Evolutionary conservation across 306 rosid genomes (phyloP), one percentile per base, ranked within the genome.

Genomic region (Castanea sativa): DNA sequence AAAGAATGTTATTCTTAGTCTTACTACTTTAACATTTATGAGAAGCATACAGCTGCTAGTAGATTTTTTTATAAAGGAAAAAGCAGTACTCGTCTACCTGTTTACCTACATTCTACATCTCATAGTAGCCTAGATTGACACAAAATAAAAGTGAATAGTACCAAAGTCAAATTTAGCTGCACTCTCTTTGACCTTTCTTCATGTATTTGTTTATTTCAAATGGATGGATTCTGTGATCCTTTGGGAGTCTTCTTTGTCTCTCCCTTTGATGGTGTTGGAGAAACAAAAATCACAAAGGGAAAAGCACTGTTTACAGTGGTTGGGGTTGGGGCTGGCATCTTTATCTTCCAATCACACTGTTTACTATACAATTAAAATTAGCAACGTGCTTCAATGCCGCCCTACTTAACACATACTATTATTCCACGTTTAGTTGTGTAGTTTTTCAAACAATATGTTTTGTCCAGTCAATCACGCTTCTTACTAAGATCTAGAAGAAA

Each of bases 401-500:
- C 82, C n/a, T 11, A 43, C 43, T 5, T 4, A 43, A 55, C 68
- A 43, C 67, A 67, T 81, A 52, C 73, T 73, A 84, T 23, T 84
- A 74, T 72, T 85, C 77, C 69, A 55, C 55, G 75, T 64, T 79
- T 49, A 13, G 15, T 57, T 35, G 10, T 18, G 69, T 73, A 2
- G 30, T 74, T 71, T 80, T 19, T 76, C 82, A 32, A 23, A 25
- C 56, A 9, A 41, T 35, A 33, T 81, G 55, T 83, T 78, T 91
- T 85, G 75, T 81, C 57, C 75, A 80, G 91, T 89, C 92, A 88
- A 86, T 85, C 77, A 91, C 92, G 93, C 76, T 75, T 85, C 90
- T 51, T 72, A 53, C 41, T 8, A 18, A 15, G 57, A 79, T 65
- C 60, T 51, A 25, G 53, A 75, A 73, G 6, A 65, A 33, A 23